Conservation (phyloP, 2,329 filamentous ascomycete genomes). For the Dichotomopilus funicola region DNA sequence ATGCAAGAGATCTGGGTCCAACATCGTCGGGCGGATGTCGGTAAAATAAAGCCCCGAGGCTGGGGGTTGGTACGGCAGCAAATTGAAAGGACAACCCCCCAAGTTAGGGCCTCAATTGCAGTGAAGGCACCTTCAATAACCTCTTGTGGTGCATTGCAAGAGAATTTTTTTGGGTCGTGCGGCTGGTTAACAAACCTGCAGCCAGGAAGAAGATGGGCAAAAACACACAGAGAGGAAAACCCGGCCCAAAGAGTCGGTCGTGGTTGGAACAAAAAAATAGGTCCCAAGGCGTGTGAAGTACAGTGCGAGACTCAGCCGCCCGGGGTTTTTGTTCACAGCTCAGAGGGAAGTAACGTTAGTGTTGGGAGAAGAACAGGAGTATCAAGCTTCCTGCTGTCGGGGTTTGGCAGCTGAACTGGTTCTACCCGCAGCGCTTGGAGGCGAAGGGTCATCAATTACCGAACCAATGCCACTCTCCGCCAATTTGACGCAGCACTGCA, state of each 20-base stretch:
- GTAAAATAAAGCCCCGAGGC: conserved; percentile 1
- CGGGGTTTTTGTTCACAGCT: background rate
- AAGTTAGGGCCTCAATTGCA: background rate
- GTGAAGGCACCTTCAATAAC: conserved; percentile 4
- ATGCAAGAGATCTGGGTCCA: conserved; percentile 9
- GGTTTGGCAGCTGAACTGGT: no score
- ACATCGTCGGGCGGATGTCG: conserved; percentile 3
- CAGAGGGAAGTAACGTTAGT: background rate
- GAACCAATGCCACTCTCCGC: no score
- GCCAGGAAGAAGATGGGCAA: background rate
- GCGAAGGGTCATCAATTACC: no score
- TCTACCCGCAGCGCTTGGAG: no score
- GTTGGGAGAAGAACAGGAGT: no score
- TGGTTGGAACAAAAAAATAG: background rate
- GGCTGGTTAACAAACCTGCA: background rate
- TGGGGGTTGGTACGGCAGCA: background rate
- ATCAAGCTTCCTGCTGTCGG: no score
- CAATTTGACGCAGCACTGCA: no score
- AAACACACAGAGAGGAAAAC: background rate
- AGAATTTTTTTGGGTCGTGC: background rate
- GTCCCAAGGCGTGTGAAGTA: background rate
- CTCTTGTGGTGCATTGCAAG: conserved; percentile 8
- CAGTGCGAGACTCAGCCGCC: conserved; percentile 2
- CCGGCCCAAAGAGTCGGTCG: background rate
- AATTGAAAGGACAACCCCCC: conserved; percentile 1